Percentiles rank a stretch among this genome's conserved stretches.
These are phyloP conservation scores for Tuctoria greenei DNA, from an alignment of 176 grass and related monocot genomes.

Conservation along the genomic window DNA sequence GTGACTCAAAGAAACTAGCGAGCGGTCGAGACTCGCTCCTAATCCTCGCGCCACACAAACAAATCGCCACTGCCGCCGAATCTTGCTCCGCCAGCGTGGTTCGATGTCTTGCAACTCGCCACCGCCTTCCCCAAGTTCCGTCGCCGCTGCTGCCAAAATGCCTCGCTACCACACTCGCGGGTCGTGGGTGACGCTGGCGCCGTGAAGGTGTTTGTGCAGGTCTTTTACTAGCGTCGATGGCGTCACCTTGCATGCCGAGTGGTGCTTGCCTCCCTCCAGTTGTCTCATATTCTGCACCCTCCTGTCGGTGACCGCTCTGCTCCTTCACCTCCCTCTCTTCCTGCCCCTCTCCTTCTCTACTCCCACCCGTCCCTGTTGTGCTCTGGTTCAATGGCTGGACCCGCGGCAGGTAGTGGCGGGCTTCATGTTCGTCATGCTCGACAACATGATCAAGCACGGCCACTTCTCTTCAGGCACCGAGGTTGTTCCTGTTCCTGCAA, in stretches of 20 bases:
- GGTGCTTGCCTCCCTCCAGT: slow-evolving; percentile 6
- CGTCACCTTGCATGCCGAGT: not conserved
- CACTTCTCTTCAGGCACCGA: slow-evolving; percentile 59
- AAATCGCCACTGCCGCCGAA: no score
- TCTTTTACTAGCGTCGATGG: not conserved
- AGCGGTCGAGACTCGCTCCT: no score
- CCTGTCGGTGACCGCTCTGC: slow-evolving; percentile 1
- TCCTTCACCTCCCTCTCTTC: not conserved
- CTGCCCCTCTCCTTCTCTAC: not conserved
- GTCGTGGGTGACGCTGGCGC: no score
- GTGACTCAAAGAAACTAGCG: no score
- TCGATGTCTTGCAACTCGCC: no score
- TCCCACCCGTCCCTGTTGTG: not conserved
- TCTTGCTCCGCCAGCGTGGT: no score
- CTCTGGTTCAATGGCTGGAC: slow-evolving; percentile 54
- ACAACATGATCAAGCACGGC: slow-evolving; percentile 79
- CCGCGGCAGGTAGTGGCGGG: slow-evolving; percentile 72
- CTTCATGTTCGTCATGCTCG: slow-evolving; percentile 89
- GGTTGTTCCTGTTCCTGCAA: slow-evolving; percentile 27
- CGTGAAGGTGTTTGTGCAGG: no score
- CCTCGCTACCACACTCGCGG: no score
- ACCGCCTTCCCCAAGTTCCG: no score
- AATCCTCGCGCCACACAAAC: no score
- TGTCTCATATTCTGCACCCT: not conserved
- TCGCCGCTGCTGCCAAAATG: no score